Evolutionary conservation across 805 yeast species (phyloP).

Genomic region (Priceomyces medius): DNA sequence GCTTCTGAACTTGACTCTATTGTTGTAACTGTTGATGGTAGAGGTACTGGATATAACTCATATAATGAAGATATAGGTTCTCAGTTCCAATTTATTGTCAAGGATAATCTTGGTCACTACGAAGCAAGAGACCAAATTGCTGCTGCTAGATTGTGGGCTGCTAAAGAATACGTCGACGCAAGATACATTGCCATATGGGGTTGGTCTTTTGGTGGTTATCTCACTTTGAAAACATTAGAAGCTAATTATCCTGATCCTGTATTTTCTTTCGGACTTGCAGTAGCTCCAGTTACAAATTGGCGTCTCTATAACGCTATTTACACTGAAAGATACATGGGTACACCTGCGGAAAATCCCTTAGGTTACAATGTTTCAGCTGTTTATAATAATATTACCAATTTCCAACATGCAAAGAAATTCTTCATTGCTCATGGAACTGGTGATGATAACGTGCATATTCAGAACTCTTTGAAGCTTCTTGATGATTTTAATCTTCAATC

Average conservation of each 20-base stretch:
- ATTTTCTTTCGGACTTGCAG: slow-evolving; percentile 76
- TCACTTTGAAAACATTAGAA: slow-evolving; percentile 72
- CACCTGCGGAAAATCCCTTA: slow-evolving; percentile 47
- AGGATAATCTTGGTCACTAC: slow-evolving; percentile 76
- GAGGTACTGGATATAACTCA: slow-evolving; percentile 94
- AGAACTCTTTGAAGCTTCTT: slow-evolving; percentile 60
- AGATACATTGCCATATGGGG: slow-evolving; percentile 75
- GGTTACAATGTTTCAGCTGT: slow-evolving; percentile 50
- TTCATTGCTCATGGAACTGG: slow-evolving; percentile 79
- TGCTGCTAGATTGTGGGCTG: slow-evolving; percentile 74
- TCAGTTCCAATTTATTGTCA: slow-evolving; percentile 69
- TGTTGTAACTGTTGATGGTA: slow-evolving; percentile 93
- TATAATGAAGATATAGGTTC: slow-evolving; percentile 42
- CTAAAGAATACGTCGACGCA: slow-evolving; percentile 59
- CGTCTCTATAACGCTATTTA: slow-evolving; percentile 70
- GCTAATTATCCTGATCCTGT: slow-evolving; percentile 53
- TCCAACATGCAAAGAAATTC: slow-evolving; percentile 53
- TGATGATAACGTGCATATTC: slow-evolving; percentile 81
- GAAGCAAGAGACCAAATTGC: slow-evolving; percentile 86
- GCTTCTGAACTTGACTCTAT: slow-evolving; percentile 78
- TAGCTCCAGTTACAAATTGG: slow-evolving; percentile 87
- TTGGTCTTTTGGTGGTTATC: slow-evolving; percentile 85
- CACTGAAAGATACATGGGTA: slow-evolving; percentile 74
- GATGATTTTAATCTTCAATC: slow-evolving; percentile 67
- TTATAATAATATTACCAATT: slow-evolving; percentile 39